Percentiles rank a stretch among this genome's conserved stretches.
These are phyloP conservation scores for Drechslerella stenobrocha DNA, from an alignment of 2,329 filamentous ascomycete genomes.

Conservation along the genomic window DNA sequence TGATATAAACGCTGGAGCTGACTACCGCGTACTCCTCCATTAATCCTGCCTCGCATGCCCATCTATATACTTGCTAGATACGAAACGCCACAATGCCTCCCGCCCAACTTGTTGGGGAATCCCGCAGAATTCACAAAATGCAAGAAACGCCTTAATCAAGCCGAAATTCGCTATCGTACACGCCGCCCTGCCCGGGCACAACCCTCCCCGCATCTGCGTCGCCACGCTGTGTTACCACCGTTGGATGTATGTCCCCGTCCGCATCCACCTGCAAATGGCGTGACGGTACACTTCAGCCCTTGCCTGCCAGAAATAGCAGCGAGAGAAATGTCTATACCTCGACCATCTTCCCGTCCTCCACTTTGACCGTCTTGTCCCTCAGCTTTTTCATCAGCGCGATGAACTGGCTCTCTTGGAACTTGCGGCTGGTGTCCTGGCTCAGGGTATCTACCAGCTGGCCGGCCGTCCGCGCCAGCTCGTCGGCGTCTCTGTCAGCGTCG, in stretches of 20 bases:
- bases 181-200: constrained; percentile 2
- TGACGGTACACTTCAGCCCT: not conserved
- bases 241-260: not conserved
- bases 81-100: constrained; percentile 6
- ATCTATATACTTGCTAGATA: not conserved
- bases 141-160: constrained; percentile 29
- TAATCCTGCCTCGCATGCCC: too few species aligned
- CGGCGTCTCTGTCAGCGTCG: constrained; percentile 59
- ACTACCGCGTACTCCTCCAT: too few species aligned
- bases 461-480: constrained; percentile 73
- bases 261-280: not conserved
- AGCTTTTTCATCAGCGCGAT: constrained; percentile 75
- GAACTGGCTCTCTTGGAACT: constrained; percentile 79
- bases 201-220: constrained; percentile 35
- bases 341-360: constrained; percentile 71
- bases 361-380: constrained; percentile 70
- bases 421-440: constrained; percentile 68
- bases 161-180: constrained; percentile 44
- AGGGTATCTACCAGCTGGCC: constrained; percentile 71
- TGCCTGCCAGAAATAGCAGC: not conserved
- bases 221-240: constrained; percentile 4
- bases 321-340: constrained; percentile 54
- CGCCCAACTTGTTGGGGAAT: not conserved
- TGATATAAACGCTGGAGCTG: too few species aligned
- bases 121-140: not conserved